Evolutionary conservation across 495 filamentous ascomycete species (phyloP).

Genomic region (Amorphotheca resinae): DNA sequence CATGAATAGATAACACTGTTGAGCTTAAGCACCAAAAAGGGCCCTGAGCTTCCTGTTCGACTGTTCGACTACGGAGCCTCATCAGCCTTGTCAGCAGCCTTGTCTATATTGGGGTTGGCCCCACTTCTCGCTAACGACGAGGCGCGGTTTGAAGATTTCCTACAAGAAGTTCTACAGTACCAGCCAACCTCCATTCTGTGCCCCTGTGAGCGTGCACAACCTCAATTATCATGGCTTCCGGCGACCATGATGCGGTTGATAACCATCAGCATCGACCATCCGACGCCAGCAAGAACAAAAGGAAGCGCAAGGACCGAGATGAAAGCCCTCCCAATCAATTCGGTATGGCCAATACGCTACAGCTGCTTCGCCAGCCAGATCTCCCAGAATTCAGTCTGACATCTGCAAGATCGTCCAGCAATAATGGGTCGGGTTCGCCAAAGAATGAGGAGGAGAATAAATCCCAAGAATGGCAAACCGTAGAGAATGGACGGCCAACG

Average conservation of each 20-base stretch:
- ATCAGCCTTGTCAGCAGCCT: conserved; percentile 12
- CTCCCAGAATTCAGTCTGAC: conserved; percentile 23
- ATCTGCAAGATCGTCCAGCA: conserved; percentile 9
- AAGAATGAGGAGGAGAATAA: conserved; percentile 22
- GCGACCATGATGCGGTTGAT: background rate
- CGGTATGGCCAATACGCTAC: conserved; percentile 6
- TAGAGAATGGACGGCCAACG: conserved; percentile 31
- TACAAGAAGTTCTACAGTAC: too few relatives aligned
- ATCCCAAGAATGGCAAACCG: conserved; percentile 34
- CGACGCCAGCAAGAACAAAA: conserved; percentile 5
- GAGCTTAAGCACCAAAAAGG: too few relatives aligned
- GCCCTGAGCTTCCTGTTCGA: too few relatives aligned
- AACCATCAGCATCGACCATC: background rate
- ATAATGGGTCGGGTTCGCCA: conserved; percentile 1
- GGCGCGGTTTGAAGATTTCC: background rate
- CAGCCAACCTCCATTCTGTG: too few relatives aligned
- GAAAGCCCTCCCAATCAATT: background rate
- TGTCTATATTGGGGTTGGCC: too few relatives aligned
- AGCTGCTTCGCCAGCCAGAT: conserved; percentile 13
- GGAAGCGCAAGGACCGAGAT: conserved; percentile 15
- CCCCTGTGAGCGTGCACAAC: too few relatives aligned
- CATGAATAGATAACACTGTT: too few relatives aligned
- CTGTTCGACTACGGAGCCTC: background rate
- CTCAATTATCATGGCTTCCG: background rate
- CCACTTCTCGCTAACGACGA: background rate